These are phyloP conservation scores for Powellomyces hirtus DNA, from an alignment of 192 early-diverging fungal genomes.

Conservation along the genomic window DNA sequence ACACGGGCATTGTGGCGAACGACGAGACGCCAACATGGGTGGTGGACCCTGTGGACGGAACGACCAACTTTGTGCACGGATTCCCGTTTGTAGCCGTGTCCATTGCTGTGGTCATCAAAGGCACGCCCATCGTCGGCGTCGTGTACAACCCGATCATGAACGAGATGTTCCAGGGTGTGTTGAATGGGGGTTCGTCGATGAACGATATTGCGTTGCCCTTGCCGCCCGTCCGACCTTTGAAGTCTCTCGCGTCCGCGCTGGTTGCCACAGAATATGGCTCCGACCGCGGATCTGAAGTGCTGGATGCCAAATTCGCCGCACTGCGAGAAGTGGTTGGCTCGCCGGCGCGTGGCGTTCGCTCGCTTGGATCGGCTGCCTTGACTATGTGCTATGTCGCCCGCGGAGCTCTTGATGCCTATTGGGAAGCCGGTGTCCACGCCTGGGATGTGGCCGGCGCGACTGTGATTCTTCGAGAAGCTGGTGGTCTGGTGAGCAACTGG, in stretches of 20 bases:
- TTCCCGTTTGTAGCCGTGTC: conserved; percentile 85
- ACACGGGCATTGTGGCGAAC: conserved; percentile 2
- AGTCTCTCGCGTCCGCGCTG: conserved; percentile 66
- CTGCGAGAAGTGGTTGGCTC: conserved; percentile 64
- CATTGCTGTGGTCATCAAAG: conserved; percentile 77
- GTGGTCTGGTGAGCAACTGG: conserved; percentile 71
- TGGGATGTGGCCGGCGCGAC: conserved; percentile 93
- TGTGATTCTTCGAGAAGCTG: conserved; percentile 79
- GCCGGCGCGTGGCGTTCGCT: conserved; percentile 71
- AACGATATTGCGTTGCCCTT: conserved; percentile 60
- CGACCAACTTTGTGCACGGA: conserved; percentile 49
- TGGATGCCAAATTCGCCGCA: conserved; percentile 68
- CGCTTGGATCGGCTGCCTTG: conserved; percentile 74
- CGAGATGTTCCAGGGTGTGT: conserved; percentile 64
- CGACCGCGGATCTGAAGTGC: conserved; percentile 50
- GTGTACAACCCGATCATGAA: conserved; percentile 87
- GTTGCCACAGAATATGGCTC: conserved; percentile 85
- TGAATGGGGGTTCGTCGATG: conserved; percentile 67
- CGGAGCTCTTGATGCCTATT: conserved; percentile 83
- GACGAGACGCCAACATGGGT: conserved; percentile 79
- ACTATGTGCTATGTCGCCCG: conserved; percentile 78
- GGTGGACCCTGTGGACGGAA: conserved; percentile 77
- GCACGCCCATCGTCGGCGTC: conserved; percentile 79
- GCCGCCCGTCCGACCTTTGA: conserved; percentile 55
- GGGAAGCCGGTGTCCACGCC: conserved; percentile 75